Base-by-base conservation (phyloP, 2,329 filamentous ascomycete species). In the Zymoseptoria pseudotritici region DNA sequence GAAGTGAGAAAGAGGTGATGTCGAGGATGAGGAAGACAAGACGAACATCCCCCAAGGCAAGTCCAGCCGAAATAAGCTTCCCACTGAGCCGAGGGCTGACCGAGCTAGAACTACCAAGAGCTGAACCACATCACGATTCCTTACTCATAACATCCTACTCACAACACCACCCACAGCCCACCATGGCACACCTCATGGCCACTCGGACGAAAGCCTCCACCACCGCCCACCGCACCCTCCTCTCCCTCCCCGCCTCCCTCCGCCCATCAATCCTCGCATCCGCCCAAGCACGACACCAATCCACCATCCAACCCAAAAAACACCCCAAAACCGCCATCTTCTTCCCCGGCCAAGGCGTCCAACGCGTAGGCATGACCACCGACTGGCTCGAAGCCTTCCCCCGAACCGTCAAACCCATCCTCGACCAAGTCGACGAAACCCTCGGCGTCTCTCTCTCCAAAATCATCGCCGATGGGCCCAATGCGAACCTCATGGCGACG, bases 381-480 rank as follows among this genome's bases (percentile, higher is more conserved):
- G 87, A 90, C 52, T 97, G 93, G 91, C 80, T 95, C 66, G 85
- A 91, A 69, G 86, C 88, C 60, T 97, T 97, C 73, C 93, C 93
- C 11, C 74, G 78, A 57, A 95, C 89, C 26, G 87, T 89, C 24
- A 82, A 82, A 51, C 84, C 85, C n/a, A 83, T 96, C 57, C 77
- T 96, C 63, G 86, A 96, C 65, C 89, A 96, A 75, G 91, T 96
- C 73, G 91, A 97, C 77, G 78, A 85, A 50, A 83, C 84, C 24
- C 82, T 96, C 69, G 83, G 87, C 67, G 86, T 87, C 70, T 86
- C 86, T 63, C 82, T 97, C 59, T 91, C 90, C 49, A 80, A 82
- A 24, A 82, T 93, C 61, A 96, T 97, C 67, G 85, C 87, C 61
- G 80, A 89, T 26, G 92, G 93, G 0, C 89, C 93, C 1, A 90